Evolutionary conservation across 2,329 filamentous ascomycete species (phyloP).

Genomic region (Phialophora verrucosa): DNA sequence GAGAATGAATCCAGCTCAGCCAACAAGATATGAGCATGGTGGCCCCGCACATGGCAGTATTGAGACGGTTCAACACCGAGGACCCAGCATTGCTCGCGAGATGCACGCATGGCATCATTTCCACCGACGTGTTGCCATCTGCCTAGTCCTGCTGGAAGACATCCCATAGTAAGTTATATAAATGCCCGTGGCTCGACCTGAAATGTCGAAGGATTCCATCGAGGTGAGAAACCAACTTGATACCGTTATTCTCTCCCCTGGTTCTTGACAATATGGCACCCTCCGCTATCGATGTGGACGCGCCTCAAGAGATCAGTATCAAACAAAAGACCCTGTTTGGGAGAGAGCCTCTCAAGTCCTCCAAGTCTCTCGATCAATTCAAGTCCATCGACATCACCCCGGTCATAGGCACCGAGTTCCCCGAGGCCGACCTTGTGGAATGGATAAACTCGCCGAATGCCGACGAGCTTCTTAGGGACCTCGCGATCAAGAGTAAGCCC

Average conservation of each 20-base stretch:
- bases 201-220: not conserved
- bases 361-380: constrained; percentile 51
- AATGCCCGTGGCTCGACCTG: not conserved
- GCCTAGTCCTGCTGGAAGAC: not conserved
- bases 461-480: constrained; percentile 68
- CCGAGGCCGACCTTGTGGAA: constrained; percentile 37
- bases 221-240: not conserved
- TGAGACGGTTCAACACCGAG: not conserved
- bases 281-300: constrained; percentile 12
- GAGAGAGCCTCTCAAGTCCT: constrained; percentile 45
- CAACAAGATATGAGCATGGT: not conserved
- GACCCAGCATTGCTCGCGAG: not conserved
- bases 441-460: constrained; percentile 67
- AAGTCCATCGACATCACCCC: constrained; percentile 58
- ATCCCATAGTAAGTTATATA: not conserved
- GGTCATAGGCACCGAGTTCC: constrained; percentile 57
- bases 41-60: constrained; percentile 10
- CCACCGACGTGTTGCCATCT: not conserved
- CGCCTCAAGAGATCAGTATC: constrained; percentile 1
- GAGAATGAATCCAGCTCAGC: not conserved
- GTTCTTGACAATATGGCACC: constrained; percentile 18
- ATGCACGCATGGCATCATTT: constrained; percentile 14
- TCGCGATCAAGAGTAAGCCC: constrained; percentile 67
- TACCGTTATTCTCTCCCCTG: not conserved
- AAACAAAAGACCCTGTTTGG: constrained; percentile 16